Conservation (phyloP, 2,329 filamentous ascomycete genomes). For the Calonectria ilicicola region DNA sequence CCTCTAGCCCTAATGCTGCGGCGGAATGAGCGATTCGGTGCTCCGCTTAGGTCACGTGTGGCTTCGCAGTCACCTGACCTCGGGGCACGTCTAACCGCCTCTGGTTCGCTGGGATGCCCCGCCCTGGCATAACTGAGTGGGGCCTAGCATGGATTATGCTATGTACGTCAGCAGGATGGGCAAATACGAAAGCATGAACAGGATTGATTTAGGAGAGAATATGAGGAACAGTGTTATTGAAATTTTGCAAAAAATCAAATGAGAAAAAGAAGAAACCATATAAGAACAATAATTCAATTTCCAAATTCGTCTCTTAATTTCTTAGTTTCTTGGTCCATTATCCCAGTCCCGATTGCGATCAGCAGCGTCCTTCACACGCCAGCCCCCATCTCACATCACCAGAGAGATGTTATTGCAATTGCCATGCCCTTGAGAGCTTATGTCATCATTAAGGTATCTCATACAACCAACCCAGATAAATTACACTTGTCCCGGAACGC, state of each 20-base stretch:
- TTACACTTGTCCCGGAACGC: constrained; percentile 35
- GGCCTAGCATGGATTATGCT: background rate
- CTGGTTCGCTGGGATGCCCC: background rate
- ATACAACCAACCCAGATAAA: constrained; percentile 29
- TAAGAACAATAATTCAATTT: background rate
- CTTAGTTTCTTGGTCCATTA: too few species aligned
- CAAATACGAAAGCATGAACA: background rate
- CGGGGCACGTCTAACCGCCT: constrained; percentile 29
- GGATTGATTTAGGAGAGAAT: background rate
- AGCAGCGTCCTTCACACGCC: background rate
- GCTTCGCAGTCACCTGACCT: constrained; percentile 36
- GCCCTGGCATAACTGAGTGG: background rate
- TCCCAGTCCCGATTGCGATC: background rate
- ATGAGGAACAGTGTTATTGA: background rate
- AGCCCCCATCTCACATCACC: background rate
- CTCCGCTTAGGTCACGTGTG: constrained; percentile 49
- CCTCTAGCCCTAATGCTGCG: constrained; percentile 51
- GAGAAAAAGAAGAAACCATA: background rate
- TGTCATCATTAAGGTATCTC: constrained; percentile 45
- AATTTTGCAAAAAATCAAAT: background rate
- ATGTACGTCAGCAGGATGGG: background rate
- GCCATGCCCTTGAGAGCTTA: constrained; percentile 25
- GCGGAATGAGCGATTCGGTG: constrained; percentile 31
- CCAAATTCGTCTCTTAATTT: background rate
- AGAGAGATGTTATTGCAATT: background rate